These are phyloP conservation scores for Ramaria sp. DNA, from an alignment of 768 basidiomycete genomes.

Conservation along the genomic window DNA sequence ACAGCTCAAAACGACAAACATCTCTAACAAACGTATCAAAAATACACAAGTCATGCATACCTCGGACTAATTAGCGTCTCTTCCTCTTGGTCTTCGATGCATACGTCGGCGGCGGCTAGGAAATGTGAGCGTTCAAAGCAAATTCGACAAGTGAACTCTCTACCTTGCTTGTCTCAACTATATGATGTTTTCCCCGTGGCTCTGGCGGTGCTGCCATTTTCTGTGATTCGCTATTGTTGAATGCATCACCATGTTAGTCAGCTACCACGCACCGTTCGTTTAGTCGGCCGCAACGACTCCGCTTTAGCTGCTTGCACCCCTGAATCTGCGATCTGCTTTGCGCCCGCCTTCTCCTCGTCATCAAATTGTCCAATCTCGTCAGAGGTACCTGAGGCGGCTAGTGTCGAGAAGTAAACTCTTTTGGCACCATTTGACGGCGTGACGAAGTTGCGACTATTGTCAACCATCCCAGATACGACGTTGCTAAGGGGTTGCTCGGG, in stretches of 20 bases:
- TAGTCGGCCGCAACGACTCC: background rate
- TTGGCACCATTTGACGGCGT: background rate
- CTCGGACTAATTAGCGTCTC: background rate
- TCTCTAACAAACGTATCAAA: background rate
- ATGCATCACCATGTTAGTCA: background rate
- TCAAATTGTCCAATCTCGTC: conserved; percentile 4
- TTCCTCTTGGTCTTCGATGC: background rate
- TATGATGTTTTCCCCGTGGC: background rate
- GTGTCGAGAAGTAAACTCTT: conserved; percentile 3
- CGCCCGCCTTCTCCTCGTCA: background rate
- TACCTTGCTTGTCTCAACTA: background rate
- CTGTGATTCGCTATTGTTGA: background rate
- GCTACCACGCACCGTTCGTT: background rate
- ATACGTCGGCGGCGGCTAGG: background rate
- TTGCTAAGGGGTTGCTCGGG: background rate
- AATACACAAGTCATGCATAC: background rate
- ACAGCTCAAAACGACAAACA: background rate
- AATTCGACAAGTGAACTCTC: background rate
- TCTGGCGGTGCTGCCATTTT: background rate
- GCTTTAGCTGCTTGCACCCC: background rate
- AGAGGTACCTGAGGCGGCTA: background rate
- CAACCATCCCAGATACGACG: background rate
- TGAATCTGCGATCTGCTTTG: background rate
- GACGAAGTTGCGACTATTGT: background rate
- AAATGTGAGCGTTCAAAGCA: background rate